These are phyloP conservation scores for Botrytis paeoniae DNA, from an alignment of 2,329 filamentous ascomycete species.

Conservation along the genomic window DNA sequence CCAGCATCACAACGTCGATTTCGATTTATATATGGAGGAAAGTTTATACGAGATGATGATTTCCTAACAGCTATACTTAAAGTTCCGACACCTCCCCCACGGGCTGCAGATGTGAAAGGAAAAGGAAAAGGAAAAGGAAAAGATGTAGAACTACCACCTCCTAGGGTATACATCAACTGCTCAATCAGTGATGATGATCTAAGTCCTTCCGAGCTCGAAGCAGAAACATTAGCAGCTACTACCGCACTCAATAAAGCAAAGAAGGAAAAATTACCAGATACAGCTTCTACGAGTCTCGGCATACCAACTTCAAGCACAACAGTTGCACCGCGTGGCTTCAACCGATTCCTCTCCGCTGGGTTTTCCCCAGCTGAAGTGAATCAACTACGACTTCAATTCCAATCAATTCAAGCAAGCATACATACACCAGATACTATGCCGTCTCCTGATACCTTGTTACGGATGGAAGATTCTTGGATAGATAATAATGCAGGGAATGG, in stretches of 20 bases:
- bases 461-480: constrained; percentile 87
- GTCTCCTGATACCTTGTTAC: constrained; percentile 67
- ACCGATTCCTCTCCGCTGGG: constrained; percentile 75
- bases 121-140: constrained; percentile 65
- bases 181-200: constrained; percentile 79
- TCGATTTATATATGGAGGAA: constrained; percentile 86
- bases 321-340: constrained; percentile 74
- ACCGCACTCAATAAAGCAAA: constrained; percentile 25
- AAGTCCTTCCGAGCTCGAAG: constrained; percentile 63
- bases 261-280: constrained; percentile 19
- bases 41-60: constrained; percentile 72
- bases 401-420: constrained; percentile 75
- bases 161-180: constrained; percentile 85
- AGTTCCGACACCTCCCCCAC: constrained; percentile 52
- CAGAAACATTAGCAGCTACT: constrained; percentile 51
- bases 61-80: constrained; percentile 68
- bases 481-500: constrained; percentile 57
- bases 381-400: constrained; percentile 82
- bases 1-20: constrained; percentile 66
- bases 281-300: constrained; percentile 20
- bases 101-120: constrained; percentile 43
- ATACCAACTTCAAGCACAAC: constrained; percentile 39
- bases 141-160: constrained; percentile 46
- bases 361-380: constrained; percentile 83
- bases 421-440: constrained; percentile 91